These are phyloP conservation scores for Spizellomyces punctatus DNA, from an alignment of 192 early-diverging fungal genomes.

Conservation along the genomic window DNA sequence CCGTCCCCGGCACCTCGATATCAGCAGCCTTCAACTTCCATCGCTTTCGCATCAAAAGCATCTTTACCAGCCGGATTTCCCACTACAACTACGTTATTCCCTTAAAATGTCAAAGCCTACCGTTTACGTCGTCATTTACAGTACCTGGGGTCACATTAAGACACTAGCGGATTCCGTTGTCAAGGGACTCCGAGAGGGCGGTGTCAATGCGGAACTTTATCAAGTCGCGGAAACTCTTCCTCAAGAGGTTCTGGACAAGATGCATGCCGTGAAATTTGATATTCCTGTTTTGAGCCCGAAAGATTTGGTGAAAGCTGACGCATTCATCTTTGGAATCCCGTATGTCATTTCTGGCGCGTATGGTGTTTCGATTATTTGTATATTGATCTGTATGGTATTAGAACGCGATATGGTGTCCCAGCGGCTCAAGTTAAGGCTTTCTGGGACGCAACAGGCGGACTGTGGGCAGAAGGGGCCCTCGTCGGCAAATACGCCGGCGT, in stretches of 20 bases:
- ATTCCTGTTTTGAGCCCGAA: slow-evolving; percentile 58
- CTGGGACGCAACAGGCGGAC: slow-evolving; percentile 64
- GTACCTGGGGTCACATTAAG: slow-evolving; percentile 69
- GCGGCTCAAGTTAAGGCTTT: slow-evolving; percentile 82
- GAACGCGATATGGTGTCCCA: slow-evolving; percentile 63
- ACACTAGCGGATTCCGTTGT: slow-evolving; percentile 63
- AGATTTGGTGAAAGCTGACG: slow-evolving; percentile 65
- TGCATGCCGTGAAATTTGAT: slow-evolving; percentile 57
- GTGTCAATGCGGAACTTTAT: slow-evolving; percentile 55
- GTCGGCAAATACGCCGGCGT: slow-evolving; percentile 71
- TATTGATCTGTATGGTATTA: neutral
- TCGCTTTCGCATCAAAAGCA: too few species aligned
- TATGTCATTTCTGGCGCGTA: slow-evolving; percentile 15
- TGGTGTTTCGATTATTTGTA: neutral
- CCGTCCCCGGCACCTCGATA: too few species aligned
- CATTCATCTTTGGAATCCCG: slow-evolving; percentile 70
- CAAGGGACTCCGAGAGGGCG: slow-evolving; percentile 64
- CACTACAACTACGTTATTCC: too few species aligned
- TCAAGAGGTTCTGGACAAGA: slow-evolving; percentile 68
- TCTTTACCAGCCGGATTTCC: too few species aligned
- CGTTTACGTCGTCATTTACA: slow-evolving; percentile 73
- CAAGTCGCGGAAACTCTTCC: slow-evolving; percentile 68
- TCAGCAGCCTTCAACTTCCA: too few species aligned
- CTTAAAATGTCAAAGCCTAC: slow-evolving; percentile 20
- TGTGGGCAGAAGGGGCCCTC: slow-evolving; percentile 60